Evolutionary conservation across 2,329 filamentous ascomycete genomes (phyloP), one percentile per base, ranked within the genome.

Genomic region (Neonectria faginata): DNA sequence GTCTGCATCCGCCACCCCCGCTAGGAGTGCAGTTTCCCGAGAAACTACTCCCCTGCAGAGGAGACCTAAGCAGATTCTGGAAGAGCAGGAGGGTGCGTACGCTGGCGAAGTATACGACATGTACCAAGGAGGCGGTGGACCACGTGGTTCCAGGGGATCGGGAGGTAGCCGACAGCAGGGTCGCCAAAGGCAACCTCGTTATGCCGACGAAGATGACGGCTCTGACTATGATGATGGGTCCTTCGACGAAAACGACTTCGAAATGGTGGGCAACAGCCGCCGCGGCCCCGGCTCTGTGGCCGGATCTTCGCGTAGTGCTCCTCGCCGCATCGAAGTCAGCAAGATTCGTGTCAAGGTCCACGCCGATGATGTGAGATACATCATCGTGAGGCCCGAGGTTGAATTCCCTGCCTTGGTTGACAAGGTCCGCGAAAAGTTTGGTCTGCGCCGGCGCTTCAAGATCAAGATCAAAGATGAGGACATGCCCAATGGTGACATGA

Each of bases 271-370:
- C 8, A 84, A 82, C 53, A 82, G 85, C 73, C 79, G 83, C 36
- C 80, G 81, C 59, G 76, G 79, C 36, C 76, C 80, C 55, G 74
- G 78, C 16, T 87, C 86, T 3, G 76, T 83, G 25, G 81, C 85
- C 8, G 80, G 82, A 10, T 83, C 60, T 22, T 55, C 87, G 44
- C 84, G 84, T n/a, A 81, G 82, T 25, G 89, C 88, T 8, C 27
- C 27, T n/a, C 83, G 88, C 68, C 79, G 87, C 4, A 87, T 88
- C 1, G 91, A 93, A 7, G 84, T 96, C 62, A 88, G 88, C 67
- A 91, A 94, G 79, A 89, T 98, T 68, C 89, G 94, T 41, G 89
- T 97, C 77, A 99, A 99, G 83, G 94, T 97, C 2, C 94, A 98
- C 76, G 89, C 88, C 2, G 92, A 93, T 48, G 96, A 99, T 75